Evolutionary conservation across 2,329 filamentous ascomycete species (phyloP).

Genomic region (Xylariales sp.): DNA sequence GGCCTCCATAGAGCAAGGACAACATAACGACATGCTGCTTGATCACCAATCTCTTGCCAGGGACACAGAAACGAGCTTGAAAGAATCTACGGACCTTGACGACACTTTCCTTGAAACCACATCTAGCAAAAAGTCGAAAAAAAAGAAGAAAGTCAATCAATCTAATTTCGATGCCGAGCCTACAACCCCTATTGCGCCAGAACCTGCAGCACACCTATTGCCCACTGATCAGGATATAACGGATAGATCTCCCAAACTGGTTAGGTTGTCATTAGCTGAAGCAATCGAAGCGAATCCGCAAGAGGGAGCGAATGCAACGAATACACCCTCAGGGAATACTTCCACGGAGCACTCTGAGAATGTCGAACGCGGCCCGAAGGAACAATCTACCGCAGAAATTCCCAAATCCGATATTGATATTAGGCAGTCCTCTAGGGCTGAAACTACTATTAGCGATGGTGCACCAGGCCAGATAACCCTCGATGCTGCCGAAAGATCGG

Average conservation of each 20-base stretch:
- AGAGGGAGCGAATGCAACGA: conserved; percentile 18
- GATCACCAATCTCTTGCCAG: conserved; percentile 40
- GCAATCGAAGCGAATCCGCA: conserved; percentile 10
- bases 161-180: conserved; percentile 32
- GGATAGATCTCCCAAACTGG: conserved; percentile 14
- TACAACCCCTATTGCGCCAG: conserved; percentile 27
- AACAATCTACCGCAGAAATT: conserved; percentile 25
- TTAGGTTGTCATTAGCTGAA: conserved; percentile 20
- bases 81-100: conserved; percentile 39
- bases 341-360: conserved; percentile 59
- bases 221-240: conserved; percentile 16
- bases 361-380: conserved; percentile 49
- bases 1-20: conserved; percentile 30
- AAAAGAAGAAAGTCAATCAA: conserved; percentile 47
- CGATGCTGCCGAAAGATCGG: conserved; percentile 1
- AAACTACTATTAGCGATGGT: background rate
- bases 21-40: conserved; percentile 31
- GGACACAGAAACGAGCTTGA: conserved; percentile 40
- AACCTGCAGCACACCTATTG: conserved; percentile 31
- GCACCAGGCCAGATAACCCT: background rate
- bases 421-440: conserved; percentile 4
- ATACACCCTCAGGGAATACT: conserved; percentile 33
- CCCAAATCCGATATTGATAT: conserved; percentile 25
- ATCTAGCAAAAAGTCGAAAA: conserved; percentile 49
- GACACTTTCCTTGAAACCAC: conserved; percentile 38